Evolutionary conservation across 768 basidiomycete species (phyloP).

Genomic region (Rhizopogon vinicolor): DNA sequence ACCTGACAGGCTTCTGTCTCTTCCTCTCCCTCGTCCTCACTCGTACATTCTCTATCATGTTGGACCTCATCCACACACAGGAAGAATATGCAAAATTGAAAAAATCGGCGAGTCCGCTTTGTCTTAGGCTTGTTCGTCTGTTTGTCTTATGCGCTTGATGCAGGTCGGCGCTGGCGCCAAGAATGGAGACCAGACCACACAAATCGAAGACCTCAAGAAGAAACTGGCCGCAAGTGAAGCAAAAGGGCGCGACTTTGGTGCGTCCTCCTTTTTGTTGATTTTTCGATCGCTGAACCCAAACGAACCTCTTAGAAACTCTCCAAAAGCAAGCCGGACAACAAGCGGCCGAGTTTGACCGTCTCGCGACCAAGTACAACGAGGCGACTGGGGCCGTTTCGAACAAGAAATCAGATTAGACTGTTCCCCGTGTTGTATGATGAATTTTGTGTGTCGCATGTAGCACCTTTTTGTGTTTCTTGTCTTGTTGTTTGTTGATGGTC

Average conservation of each 20-base stretch:
- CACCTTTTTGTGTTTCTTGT: too few species aligned
- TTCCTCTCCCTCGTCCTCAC: conserved; percentile 96
- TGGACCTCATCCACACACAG: conserved; percentile 87
- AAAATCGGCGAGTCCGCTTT: conserved; percentile 35
- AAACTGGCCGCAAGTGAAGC: conserved; percentile 54
- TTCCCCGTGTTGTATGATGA: too few species aligned
- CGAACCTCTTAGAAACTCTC: conserved; percentile 49
- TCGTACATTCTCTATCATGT: conserved; percentile 86
- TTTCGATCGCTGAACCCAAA: not conserved
- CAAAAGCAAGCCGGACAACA: conserved; percentile 83
- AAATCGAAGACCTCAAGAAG: conserved; percentile 66
- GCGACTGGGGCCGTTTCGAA: conserved; percentile 53
- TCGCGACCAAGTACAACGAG: conserved; percentile 74
- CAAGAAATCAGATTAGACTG: conserved; percentile 60
- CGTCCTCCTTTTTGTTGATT: conserved; percentile 8
- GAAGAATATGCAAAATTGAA: conserved; percentile 86
- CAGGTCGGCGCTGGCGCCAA: conserved; percentile 33
- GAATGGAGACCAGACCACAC: conserved; percentile 22
- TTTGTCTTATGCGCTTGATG: too few species aligned
- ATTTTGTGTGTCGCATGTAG: too few species aligned
- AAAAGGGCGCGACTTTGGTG: conserved; percentile 66
- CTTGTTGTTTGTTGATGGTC: too few species aligned
- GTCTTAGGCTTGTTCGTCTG: too few species aligned
- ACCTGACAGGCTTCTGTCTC: conserved; percentile 89
- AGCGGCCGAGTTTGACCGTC: conserved; percentile 74